Evolutionary conservation across 139 green algal species (phyloP).

Genomic region (Desmodesmus armatus): DNA sequence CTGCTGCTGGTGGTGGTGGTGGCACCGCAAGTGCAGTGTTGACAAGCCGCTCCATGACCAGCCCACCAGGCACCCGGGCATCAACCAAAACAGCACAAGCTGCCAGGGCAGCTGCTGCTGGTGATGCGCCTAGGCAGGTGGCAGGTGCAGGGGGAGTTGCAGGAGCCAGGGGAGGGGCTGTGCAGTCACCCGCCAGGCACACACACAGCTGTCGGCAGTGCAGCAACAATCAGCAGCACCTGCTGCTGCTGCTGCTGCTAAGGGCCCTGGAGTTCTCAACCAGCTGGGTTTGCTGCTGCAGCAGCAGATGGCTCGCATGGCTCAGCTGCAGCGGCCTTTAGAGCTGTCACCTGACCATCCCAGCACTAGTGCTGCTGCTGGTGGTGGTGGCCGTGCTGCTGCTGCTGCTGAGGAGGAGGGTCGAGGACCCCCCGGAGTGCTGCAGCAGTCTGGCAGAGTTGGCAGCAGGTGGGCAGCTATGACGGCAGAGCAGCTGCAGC

Average conservation of each 20-base stretch:
- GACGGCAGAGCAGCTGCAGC: background rate
- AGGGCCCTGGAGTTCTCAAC: background rate
- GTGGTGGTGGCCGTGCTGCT: background rate
- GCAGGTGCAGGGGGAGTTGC: too few relatives aligned
- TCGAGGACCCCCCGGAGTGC: background rate
- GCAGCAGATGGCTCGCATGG: constrained; percentile 21
- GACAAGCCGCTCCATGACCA: too few relatives aligned
- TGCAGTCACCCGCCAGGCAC: too few relatives aligned
- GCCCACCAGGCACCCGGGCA: background rate
- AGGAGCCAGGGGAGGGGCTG: background rate
- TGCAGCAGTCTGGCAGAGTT: background rate
- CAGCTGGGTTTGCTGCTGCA: background rate
- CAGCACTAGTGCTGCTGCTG: background rate
- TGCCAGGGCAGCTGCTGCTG: background rate
- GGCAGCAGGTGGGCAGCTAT: too few relatives aligned
- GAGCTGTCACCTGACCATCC: too few relatives aligned
- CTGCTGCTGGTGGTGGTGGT: too few relatives aligned
- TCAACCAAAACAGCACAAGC: background rate
- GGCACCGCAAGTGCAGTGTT: too few relatives aligned
- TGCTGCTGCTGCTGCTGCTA: background rate
- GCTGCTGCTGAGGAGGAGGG: background rate
- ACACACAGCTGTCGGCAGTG: too few relatives aligned
- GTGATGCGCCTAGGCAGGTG: background rate
- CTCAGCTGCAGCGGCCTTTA: background rate
- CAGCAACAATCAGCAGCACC: background rate